Base-by-base conservation (phyloP, 192 early-diverging fungal species). In the Mortierella alpina region DNA sequence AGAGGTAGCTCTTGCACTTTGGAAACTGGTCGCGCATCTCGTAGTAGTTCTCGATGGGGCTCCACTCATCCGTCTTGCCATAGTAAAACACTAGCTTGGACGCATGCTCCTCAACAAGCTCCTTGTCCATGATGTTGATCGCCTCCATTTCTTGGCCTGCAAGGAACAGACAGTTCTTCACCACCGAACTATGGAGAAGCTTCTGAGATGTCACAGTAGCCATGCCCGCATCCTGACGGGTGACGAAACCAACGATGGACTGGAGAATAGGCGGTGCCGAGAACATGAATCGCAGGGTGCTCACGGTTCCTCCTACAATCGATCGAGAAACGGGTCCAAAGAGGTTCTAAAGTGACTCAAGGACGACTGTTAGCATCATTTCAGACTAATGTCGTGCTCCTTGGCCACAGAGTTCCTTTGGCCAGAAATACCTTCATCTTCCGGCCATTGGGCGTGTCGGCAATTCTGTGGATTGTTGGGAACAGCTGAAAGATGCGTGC, bases 31-130 rank as follows among this genome's bases (percentile, higher is more conserved):
- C 57, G 22, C 69, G 73, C 91, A 96, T 93, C 65, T 89, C 86
- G 14, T 89, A 82, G 78, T 89, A 91, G 59, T 93, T 90, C 9
- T 86, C 82, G 40, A 84, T 67, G 1, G 95, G 95, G 42, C 90
- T 91, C 96, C 96, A 97, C 51, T 85, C 71, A 68, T 97, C 96
- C 45, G 81, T 79, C 18, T 72, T 74, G 7, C 92, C 91, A 74
- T 94, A 97, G 69, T 95, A 96, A 68, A 96, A 87, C 31, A 93
- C 86, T 47, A 93, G 89, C 68, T 92, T 93, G 18, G 86, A 81
- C 1, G 88, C 78, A 59, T 90, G 70, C 18, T 66, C 67, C 17
- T 78, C 52, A 57, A 94, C 89, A 52, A 92, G 85, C 45, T 90
- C 89, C 41, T 85, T 84, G 61, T 96, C 92, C 57, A 96, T 81